A percentile compares a stretch with the other conserved stretches of the same genome.
Conservation (phyloP, 306 rosid genomes). For the Macrotyloma uniflorum region DNA sequence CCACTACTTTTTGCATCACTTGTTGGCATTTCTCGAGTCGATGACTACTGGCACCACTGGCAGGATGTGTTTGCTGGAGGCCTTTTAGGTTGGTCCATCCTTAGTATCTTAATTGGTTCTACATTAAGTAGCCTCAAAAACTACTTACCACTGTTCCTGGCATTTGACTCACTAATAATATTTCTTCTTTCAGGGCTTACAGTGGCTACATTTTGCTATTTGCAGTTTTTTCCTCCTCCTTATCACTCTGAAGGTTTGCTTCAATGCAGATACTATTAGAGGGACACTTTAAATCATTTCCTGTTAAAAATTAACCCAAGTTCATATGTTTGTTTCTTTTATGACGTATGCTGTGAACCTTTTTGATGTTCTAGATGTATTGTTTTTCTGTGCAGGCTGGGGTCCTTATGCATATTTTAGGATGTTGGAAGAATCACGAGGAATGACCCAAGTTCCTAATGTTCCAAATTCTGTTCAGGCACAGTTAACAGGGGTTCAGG, state of each 20-base stretch:
- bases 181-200: constrained; percentile 63
- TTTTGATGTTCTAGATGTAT: constrained; percentile 25
- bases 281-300: not conserved
- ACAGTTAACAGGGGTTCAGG: constrained; percentile 38
- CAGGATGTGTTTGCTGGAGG: constrained; percentile 91
- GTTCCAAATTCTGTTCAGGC: constrained; percentile 33
- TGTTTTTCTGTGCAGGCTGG: constrained; percentile 66
- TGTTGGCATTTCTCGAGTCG: constrained; percentile 83
- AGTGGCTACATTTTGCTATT: constrained; percentile 78
- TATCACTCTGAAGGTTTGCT: constrained; percentile 77
- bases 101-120: constrained; percentile 6
- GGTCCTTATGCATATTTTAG: constrained; percentile 86
- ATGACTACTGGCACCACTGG: constrained; percentile 99
- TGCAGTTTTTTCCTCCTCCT: constrained; percentile 92
- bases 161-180: constrained; percentile 11
- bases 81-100: constrained; percentile 63
- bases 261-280: constrained; percentile 17
- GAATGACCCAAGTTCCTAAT: constrained; percentile 35
- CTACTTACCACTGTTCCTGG: constrained; percentile 7
- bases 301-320: not conserved
- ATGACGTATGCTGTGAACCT: not conserved
- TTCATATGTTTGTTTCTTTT: not conserved
- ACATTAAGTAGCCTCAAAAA: not conserved
- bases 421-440: constrained; percentile 55
- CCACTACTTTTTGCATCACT: constrained; percentile 87